Percentiles rank a stretch among this genome's conserved stretches.
phyloP scores from a whole-genome alignment of 768 basidiomycete genomes.

The Macrolepiota dolichaula region DNA sequence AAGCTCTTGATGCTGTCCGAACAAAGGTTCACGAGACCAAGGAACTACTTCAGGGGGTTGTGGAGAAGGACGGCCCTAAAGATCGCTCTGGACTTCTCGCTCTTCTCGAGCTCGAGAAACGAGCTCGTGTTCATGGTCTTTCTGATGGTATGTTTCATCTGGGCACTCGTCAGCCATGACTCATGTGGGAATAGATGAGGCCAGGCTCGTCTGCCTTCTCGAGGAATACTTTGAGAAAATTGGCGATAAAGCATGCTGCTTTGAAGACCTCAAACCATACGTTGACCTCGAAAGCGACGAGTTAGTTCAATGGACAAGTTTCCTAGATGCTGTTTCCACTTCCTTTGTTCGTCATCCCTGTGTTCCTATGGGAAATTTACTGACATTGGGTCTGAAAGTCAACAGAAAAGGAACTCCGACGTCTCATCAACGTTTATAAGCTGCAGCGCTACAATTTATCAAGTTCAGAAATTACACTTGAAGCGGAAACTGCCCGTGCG shows the following conservation, averaged over 20 bases:
- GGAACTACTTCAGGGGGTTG: slow-evolving; percentile 53
- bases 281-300: slow-evolving; percentile 46
- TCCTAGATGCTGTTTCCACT: slow-evolving; percentile 44
- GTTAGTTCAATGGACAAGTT: slow-evolving; percentile 47
- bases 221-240: slow-evolving; percentile 68
- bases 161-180: background rate
- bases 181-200: slow-evolving; percentile 35
- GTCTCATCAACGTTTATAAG: slow-evolving; percentile 73
- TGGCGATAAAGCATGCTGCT: slow-evolving; percentile 82
- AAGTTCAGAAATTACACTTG: slow-evolving; percentile 45
- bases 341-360: slow-evolving; percentile 41
- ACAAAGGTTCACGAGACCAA: slow-evolving; percentile 40
- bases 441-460: slow-evolving; percentile 60
- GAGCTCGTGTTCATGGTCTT: slow-evolving; percentile 44
- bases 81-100: slow-evolving; percentile 77
- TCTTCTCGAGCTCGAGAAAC: slow-evolving; percentile 71
- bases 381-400: slow-evolving; percentile 31
- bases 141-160: slow-evolving; percentile 36
- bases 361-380: background rate
- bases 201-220: slow-evolving; percentile 45
- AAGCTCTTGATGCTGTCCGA: slow-evolving; percentile 26
- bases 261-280: slow-evolving; percentile 79
- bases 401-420: slow-evolving; percentile 52
- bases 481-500: slow-evolving; percentile 53
- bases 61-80: slow-evolving; percentile 59